phyloP scores from a whole-genome alignment of 495 filamentous ascomycete genomes.

The Beverwykella pulmonaria region DNA sequence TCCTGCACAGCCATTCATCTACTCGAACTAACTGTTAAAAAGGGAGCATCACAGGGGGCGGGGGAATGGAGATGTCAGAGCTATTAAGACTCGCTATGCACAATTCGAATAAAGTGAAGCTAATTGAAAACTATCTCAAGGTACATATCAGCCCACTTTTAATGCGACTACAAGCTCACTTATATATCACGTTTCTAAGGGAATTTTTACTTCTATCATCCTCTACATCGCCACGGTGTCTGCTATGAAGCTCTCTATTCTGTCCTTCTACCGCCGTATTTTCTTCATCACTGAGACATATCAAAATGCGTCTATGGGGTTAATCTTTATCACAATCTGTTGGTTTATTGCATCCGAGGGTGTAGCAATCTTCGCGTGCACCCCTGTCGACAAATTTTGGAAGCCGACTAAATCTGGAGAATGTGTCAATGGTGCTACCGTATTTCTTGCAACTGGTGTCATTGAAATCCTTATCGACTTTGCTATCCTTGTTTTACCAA shows the following conservation, averaged over 20 bases:
- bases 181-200: background rate
- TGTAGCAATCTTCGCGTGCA: conserved; percentile 1
- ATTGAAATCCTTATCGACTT: conserved; percentile 14
- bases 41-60: conserved; percentile 15
- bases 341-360: conserved; percentile 13
- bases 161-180: background rate
- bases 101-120: background rate
- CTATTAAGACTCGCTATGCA: background rate
- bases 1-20: background rate
- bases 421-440: conserved; percentile 1
- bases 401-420: conserved; percentile 6
- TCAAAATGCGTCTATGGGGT: background rate
- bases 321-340: background rate
- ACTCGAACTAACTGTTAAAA: background rate
- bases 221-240: conserved; percentile 6
- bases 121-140: conserved; percentile 18
- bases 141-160: background rate
- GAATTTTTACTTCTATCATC: background rate
- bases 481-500: conserved; percentile 9
- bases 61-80: conserved; percentile 16
- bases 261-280: conserved; percentile 18
- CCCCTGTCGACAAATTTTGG: conserved; percentile 20
- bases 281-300: conserved; percentile 13
- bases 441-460: conserved; percentile 6
- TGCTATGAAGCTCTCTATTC: conserved; percentile 17